Percentiles rank a stretch among this genome's conserved stretches.
Conservation (phyloP, 75 land plant species). For the Selaginella tamariscina region DNA sequence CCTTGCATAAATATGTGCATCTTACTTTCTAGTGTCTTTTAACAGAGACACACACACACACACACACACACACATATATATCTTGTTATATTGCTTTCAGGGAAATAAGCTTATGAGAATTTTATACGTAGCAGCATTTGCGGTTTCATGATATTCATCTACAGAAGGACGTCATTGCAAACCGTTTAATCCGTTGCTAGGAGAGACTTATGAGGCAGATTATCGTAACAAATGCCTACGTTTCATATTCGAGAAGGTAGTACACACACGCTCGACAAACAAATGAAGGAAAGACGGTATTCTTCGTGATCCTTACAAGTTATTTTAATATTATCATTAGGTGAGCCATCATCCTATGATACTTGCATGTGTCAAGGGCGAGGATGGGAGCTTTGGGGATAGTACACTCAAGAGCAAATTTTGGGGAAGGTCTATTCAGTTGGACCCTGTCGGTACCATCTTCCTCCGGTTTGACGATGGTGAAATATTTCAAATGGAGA, state of each 20-base stretch:
- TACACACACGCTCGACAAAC: too few relatives aligned
- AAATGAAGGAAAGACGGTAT: neutral
- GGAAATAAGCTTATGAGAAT: conserved; percentile 58
- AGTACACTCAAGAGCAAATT: conserved; percentile 50
- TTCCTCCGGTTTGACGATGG: conserved; percentile 60
- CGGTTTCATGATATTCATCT: conserved; percentile 80
- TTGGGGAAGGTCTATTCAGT: conserved; percentile 62
- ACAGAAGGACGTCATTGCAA: conserved; percentile 67
- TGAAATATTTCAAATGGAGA: conserved; percentile 44
- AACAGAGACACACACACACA: too few relatives aligned
- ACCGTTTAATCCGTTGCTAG: conserved; percentile 75
- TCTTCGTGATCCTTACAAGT: neutral
- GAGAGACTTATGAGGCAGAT: conserved; percentile 87
- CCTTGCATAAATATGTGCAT: too few relatives aligned
- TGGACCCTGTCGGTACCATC: conserved; percentile 47
- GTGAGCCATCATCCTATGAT: conserved; percentile 70
- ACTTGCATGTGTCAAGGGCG: conserved; percentile 61
- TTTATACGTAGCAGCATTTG: conserved; percentile 74
- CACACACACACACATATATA: neutral
- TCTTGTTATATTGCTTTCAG: conserved; percentile 20
- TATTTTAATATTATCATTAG: conserved; percentile 15
- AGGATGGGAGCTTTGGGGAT: conserved; percentile 61
- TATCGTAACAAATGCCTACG: conserved; percentile 71
- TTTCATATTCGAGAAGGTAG: conserved; percentile 84
- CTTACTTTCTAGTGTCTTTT: too few relatives aligned